phyloP scores from a whole-genome alignment of 495 filamentous ascomycete species.

The Polyplosphaeria fusca region DNA sequence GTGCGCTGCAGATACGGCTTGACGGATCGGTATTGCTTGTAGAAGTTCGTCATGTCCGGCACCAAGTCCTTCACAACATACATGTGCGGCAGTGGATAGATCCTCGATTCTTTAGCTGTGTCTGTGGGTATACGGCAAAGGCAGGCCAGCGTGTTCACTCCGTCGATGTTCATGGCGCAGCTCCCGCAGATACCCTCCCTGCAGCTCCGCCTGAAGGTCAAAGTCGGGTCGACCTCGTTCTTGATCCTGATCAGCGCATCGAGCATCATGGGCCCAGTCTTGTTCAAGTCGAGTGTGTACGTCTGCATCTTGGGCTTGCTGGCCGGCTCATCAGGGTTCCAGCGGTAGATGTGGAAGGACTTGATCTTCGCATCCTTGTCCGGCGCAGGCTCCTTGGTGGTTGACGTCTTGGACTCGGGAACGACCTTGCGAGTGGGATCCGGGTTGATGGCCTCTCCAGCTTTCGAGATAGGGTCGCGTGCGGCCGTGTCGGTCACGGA shows the following conservation, averaged over 20 bases:
- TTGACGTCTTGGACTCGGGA: constrained; percentile 52
- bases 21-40: constrained; percentile 99
- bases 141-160: constrained; percentile 93
- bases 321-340: constrained; percentile 88
- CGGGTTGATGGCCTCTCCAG: constrained; percentile 10
- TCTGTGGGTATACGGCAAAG: constrained; percentile 94
- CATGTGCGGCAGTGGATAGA: constrained; percentile 97
- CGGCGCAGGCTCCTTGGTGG: constrained; percentile 54
- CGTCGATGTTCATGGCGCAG: constrained; percentile 99
- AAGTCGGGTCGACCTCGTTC: constrained; percentile 95
- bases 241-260: constrained; percentile 97
- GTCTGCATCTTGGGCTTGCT: constrained; percentile 93
- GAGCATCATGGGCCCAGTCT: constrained; percentile 97
- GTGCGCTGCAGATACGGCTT: constrained; percentile 95
- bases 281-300: constrained; percentile 92
- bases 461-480: constrained; percentile 25
- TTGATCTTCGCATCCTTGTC: constrained; percentile 66
- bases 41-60: constrained; percentile 95
- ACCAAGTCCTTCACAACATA: constrained; percentile 99
- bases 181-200: constrained; percentile 97
- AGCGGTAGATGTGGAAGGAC: constrained; percentile 98
- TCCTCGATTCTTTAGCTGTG: constrained; percentile 74
- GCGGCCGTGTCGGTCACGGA: constrained; percentile 22
- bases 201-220: constrained; percentile 94
- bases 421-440: constrained; percentile 31